These are phyloP conservation scores for Annulohypoxylon stygium DNA, from an alignment of 495 filamentous ascomycete species.

Conservation along the genomic window DNA sequence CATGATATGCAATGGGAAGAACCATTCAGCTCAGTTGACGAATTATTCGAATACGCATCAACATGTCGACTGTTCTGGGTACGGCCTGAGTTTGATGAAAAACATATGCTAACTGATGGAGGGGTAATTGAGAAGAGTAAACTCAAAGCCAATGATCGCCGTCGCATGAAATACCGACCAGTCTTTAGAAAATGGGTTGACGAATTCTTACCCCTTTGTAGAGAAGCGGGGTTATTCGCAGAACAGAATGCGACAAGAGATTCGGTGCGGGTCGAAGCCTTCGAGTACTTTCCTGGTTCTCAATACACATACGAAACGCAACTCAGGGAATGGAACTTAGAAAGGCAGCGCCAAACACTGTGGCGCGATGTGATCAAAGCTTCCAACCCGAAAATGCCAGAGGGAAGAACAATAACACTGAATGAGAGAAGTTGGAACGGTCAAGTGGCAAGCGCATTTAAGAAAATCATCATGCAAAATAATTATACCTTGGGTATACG, in stretches of 20 bases:
- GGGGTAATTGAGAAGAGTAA: constrained; percentile 47
- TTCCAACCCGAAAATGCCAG: constrained; percentile 40
- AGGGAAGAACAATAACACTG: not conserved
- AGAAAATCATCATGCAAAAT: constrained; percentile 55
- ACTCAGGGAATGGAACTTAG: constrained; percentile 47
- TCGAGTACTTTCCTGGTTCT: constrained; percentile 52
- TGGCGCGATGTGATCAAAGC: constrained; percentile 55
- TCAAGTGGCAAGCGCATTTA: constrained; percentile 49
- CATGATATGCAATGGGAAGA: constrained; percentile 53
- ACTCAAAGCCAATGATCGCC: constrained; percentile 66
- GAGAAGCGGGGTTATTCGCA: constrained; percentile 49
- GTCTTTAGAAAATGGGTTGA: constrained; percentile 66
- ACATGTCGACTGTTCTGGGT: constrained; percentile 67
- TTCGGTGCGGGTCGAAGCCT: constrained; percentile 51
- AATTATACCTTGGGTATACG: constrained; percentile 50
- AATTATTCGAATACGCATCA: constrained; percentile 67
- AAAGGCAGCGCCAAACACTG: constrained; percentile 48
- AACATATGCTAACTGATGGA: constrained; percentile 29
- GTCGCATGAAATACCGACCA: constrained; percentile 59
- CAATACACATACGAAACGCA: constrained; percentile 40
- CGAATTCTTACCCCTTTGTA: constrained; percentile 64
- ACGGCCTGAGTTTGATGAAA: constrained; percentile 10
- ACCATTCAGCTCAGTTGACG: constrained; percentile 63
- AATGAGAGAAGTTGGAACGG: constrained; percentile 35
- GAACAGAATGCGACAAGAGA: constrained; percentile 45